Evolutionary conservation across 352 stramenopile genomes (phyloP).

Genomic region (Globisporangium cystogenes): DNA sequence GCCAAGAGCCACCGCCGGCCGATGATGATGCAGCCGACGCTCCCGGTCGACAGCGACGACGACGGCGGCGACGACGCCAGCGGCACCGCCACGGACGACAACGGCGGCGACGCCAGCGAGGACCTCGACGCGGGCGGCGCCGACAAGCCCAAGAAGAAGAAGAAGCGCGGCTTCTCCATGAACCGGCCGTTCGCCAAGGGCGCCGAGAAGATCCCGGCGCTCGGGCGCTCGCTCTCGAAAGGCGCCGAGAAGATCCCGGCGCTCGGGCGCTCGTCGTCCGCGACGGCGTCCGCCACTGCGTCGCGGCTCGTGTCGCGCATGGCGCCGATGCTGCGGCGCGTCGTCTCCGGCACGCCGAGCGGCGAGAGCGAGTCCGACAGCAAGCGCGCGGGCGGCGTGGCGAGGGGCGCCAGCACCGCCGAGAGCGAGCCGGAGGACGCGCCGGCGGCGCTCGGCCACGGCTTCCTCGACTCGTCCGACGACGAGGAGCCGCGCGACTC

Average conservation of each 20-base stretch:
- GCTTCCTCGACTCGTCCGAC: slow-evolving; percentile 22
- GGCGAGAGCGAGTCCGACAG: slow-evolving; percentile 1
- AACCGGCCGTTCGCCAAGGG: slow-evolving; percentile 25
- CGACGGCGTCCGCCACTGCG: slow-evolving; percentile 20
- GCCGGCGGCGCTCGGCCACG: slow-evolving; percentile 3
- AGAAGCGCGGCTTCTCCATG: slow-evolving; percentile 35
- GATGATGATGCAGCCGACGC: slow-evolving; percentile 1
- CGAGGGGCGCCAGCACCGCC: background rate
- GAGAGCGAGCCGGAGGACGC: slow-evolving; percentile 1
- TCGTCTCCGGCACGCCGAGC: slow-evolving; percentile 10
- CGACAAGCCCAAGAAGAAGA: slow-evolving; percentile 3
- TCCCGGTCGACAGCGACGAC: background rate
- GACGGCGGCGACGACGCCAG: slow-evolving; percentile 9
- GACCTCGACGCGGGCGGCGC: background rate
- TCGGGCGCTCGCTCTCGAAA: slow-evolving; percentile 28
- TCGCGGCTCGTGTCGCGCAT: slow-evolving; percentile 62
- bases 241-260: slow-evolving; percentile 10
- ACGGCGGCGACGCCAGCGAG: background rate
- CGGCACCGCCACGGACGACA: slow-evolving; percentile 5
- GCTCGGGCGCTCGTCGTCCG: slow-evolving; percentile 17
- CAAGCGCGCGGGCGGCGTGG: background rate
- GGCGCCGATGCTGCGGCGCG: slow-evolving; percentile 37
- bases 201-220: slow-evolving; percentile 12
- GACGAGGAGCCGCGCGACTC: slow-evolving; percentile 53
- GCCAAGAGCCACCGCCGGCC: background rate